phyloP scores from a whole-genome alignment of 371 early-diverging fungal genomes.

The Capillidium rhysosporum region DNA sequence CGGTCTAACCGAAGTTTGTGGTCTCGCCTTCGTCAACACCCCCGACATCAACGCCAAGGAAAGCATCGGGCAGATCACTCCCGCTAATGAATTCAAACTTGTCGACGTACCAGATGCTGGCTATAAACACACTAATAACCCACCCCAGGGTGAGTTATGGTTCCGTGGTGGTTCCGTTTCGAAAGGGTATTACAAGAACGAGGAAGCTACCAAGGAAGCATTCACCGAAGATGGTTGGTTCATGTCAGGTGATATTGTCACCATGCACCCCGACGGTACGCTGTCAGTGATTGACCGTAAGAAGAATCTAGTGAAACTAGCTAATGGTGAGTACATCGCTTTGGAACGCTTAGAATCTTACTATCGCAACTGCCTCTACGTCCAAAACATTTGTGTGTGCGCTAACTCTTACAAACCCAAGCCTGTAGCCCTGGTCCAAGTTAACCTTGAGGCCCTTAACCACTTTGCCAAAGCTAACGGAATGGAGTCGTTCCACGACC shows the following conservation, averaged over 20 bases:
- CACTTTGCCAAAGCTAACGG: conserved; percentile 13
- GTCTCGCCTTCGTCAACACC: conserved; percentile 40
- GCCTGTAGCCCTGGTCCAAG: conserved; percentile 32
- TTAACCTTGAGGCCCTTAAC: conserved; percentile 17
- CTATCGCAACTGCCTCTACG: conserved; percentile 56
- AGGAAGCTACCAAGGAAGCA: conserved; percentile 50
- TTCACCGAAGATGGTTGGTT: conserved; percentile 78
- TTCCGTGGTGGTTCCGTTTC: conserved; percentile 63
- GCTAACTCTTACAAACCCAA: conserved; percentile 48
- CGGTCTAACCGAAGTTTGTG: conserved; percentile 47
- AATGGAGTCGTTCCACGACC: conserved; percentile 10
- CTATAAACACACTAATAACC: conserved; percentile 45
- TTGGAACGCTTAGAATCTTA: conserved; percentile 92
- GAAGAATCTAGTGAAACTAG: conserved; percentile 74
- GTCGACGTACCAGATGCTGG: conserved; percentile 67
- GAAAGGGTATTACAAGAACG: conserved; percentile 58
- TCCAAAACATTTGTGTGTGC: conserved; percentile 70
- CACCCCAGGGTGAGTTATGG: conserved; percentile 77
- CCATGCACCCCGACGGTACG: conserved; percentile 45
- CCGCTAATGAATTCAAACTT: conserved; percentile 71
- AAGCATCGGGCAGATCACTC: conserved; percentile 57
- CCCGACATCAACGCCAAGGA: conserved; percentile 37
- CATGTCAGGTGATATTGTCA: conserved; percentile 88
- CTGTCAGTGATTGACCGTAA: conserved; percentile 65
- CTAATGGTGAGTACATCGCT: conserved; percentile 94